Conservation (phyloP, 2,329 filamentous ascomycete genomes). For the Cytospora schulzeri region DNA sequence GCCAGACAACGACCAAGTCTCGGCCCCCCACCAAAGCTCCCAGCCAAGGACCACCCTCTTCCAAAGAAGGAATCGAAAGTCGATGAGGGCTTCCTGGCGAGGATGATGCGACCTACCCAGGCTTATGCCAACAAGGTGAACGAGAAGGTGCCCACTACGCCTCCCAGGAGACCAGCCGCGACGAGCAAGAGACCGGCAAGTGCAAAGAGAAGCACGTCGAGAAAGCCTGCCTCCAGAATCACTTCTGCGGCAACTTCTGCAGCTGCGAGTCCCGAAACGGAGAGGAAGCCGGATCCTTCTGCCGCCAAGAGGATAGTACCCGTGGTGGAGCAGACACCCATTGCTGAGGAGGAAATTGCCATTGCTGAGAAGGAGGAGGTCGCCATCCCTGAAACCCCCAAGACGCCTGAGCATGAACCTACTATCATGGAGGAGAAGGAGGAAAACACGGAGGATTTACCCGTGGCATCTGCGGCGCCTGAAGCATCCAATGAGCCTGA, state of each 20-base stretch:
- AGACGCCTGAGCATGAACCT: constrained; percentile 24
- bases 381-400: background rate
- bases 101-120: constrained; percentile 79
- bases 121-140: constrained; percentile 55
- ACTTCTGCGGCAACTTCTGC: constrained; percentile 20
- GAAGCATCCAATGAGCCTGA: constrained; percentile 11
- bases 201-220: constrained; percentile 31
- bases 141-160: constrained; percentile 59
- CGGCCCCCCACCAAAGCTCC: constrained; percentile 61
- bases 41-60: constrained; percentile 49
- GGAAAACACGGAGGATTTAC: background rate
- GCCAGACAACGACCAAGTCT: constrained; percentile 54
- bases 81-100: constrained; percentile 73
- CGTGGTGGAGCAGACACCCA: constrained; percentile 31
- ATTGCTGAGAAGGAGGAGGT: constrained; percentile 15
- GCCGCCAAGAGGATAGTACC: constrained; percentile 30
- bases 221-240: constrained; percentile 31
- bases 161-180: constrained; percentile 46
- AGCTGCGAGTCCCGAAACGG: constrained; percentile 21
- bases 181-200: constrained; percentile 27
- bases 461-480: constrained; percentile 11
- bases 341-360: constrained; percentile 29
- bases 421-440: constrained; percentile 10
- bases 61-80: constrained; percentile 56
- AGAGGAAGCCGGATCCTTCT: constrained; percentile 23